Percentiles rank a stretch among this genome's conserved stretches.
Evolutionary conservation across 352 stramenopile genomes (phyloP).

Genomic region (Phytophthora rubi): DNA sequence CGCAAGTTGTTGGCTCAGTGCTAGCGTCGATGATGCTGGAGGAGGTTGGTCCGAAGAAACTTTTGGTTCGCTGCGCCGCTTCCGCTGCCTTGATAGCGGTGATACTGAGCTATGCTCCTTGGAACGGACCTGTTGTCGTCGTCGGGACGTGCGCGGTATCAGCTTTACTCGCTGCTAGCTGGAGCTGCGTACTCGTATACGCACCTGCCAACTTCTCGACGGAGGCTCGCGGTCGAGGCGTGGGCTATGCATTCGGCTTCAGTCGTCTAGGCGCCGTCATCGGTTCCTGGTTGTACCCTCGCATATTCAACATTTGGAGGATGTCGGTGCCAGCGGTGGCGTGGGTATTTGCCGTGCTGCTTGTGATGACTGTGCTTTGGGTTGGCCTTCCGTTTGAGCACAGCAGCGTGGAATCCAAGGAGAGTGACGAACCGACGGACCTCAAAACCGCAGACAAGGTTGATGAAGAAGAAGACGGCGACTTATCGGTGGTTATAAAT

Average conservation of each 20-base stretch:
- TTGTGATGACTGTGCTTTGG: conserved; percentile 8
- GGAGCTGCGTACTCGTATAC: conserved; percentile 30
- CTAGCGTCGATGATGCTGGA: conserved; percentile 21
- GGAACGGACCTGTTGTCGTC: conserved; percentile 17
- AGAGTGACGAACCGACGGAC: not conserved
- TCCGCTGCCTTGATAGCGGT: not conserved
- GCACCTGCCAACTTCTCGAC: conserved; percentile 20
- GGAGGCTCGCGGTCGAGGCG: conserved; percentile 16
- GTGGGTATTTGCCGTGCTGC: conserved; percentile 22
- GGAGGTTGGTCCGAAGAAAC: conserved; percentile 4
- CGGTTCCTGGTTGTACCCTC: conserved; percentile 30
- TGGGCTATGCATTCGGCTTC: conserved; percentile 25
- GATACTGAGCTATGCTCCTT: conserved; percentile 17
- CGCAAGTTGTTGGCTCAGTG: conserved; percentile 23
- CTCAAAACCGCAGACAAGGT: not conserved
- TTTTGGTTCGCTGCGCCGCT: conserved; percentile 11
- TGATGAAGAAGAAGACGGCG: not conserved
- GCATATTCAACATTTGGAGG: conserved; percentile 36
- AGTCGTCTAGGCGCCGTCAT: conserved; percentile 17
- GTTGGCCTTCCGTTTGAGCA: not conserved
- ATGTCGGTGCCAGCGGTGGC: conserved; percentile 27
- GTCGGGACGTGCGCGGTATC: conserved; percentile 15
- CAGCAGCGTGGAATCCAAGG: not conserved
- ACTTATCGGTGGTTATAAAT: not conserved
- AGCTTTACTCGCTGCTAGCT: conserved; percentile 23